These are phyloP conservation scores for Huntiella moniliformis DNA, from an alignment of 2,329 filamentous ascomycete species.

Conservation along the genomic window DNA sequence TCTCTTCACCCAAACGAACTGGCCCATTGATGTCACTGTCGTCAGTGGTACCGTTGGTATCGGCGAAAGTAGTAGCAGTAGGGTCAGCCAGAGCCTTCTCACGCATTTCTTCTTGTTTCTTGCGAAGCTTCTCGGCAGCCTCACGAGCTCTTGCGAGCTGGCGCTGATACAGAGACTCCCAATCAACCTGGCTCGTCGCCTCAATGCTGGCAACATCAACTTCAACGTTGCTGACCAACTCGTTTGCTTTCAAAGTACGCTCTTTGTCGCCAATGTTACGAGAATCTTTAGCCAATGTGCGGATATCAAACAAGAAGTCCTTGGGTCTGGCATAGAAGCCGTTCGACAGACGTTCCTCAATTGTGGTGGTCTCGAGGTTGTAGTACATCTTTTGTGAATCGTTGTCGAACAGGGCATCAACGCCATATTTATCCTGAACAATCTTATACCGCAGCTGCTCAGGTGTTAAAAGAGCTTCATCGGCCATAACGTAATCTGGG, in stretches of 20 bases:
- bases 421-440: slow-evolving; percentile 59
- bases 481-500: slow-evolving; percentile 45
- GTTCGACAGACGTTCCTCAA: slow-evolving; percentile 91
- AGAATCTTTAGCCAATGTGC: slow-evolving; percentile 66
- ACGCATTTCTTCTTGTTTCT: slow-evolving; percentile 26
- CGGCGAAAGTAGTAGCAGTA: neutral
- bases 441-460: slow-evolving; percentile 61
- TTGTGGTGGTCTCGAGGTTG: slow-evolving; percentile 80
- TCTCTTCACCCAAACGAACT: slow-evolving; percentile 42
- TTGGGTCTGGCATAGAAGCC: slow-evolving; percentile 84
- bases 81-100: neutral
- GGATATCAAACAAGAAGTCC: slow-evolving; percentile 80
- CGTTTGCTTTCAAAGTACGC: slow-evolving; percentile 68
- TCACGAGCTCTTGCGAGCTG: slow-evolving; percentile 47
- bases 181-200: slow-evolving; percentile 48
- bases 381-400: slow-evolving; percentile 75
- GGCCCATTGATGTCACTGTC: slow-evolving; percentile 37
- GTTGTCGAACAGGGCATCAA: slow-evolving; percentile 56
- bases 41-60: slow-evolving; percentile 14
- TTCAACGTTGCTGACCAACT: slow-evolving; percentile 81
- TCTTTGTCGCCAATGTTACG: slow-evolving; percentile 68
- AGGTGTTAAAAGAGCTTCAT: slow-evolving; percentile 24
- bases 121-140: slow-evolving; percentile 40
- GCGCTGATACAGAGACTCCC: slow-evolving; percentile 61
- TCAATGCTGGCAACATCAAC: slow-evolving; percentile 74